Evolutionary conservation across 176 grass and related monocot genomes (phyloP), one percentile per base, ranked within the genome.

Genomic region (Musa troglodytarum): DNA sequence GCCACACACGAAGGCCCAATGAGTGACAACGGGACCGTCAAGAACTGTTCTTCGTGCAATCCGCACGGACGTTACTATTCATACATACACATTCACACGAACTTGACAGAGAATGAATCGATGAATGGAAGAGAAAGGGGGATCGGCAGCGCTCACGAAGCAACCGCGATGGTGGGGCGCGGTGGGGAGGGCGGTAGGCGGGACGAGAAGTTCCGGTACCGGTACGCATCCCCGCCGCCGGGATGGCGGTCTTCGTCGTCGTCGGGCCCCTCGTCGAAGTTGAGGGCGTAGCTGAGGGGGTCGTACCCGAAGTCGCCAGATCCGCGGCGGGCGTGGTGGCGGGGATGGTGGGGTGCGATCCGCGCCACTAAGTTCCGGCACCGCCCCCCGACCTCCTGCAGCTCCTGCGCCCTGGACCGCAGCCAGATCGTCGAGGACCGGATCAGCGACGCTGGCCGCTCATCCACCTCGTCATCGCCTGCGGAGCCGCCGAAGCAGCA

Each of bases 221-320:
- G 72, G 64, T 52, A n/a, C 9, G 68, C 70, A 28, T 73, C 75
- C 3, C 52, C 65, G 16, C 17, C 50, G 14, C 25, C 34, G 51
- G 51, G 65, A 22, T 16, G 78, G 6, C 49, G 77, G 11, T 72
- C 28, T 11, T 51, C 80, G 22, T 67, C 52, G 8, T 22, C 63
- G 19, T 53, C 72, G 52, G 11, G 9, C 0, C 79, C 86, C 1
- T 88, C 79, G 71, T 88, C 87, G 74, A 89, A 89, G 74, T 89
- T 89, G 12, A 79, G 83, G 19, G 83, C 83, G 63, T 89, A 89
- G 81, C 87, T 89, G 26, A 70, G 77, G 1, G 83, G 80, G 74
- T 89, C 87, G 29, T 89, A 89, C 1, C 75, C 70, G 69, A 89
- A 83, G 55, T 77, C 78, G 6, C 69, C 63, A 22, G 68, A 61